A percentile compares a stretch with the other conserved stretches of the same genome.
These are phyloP conservation scores for Melanopsichium pennsylvanicum DNA, from an alignment of 1,284 basidiomycete species.

Conservation along the genomic window DNA sequence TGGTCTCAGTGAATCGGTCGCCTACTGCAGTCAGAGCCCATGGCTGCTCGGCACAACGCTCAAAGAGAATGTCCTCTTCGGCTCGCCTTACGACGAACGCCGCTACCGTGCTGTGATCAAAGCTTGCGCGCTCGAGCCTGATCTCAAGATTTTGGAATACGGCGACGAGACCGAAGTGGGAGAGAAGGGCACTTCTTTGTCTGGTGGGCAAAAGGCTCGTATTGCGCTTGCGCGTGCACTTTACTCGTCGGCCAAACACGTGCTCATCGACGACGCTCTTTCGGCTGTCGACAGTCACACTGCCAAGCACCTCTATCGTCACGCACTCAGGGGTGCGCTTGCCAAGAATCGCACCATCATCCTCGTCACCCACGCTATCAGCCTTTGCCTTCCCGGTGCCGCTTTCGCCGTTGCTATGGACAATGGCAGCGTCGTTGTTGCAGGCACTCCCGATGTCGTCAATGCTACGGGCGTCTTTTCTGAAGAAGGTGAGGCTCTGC, in stretches of 20 bases:
- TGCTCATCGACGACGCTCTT: constrained; percentile 89
- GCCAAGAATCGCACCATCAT: constrained; percentile 76
- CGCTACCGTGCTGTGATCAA: constrained; percentile 81
- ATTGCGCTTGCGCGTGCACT: constrained; percentile 78
- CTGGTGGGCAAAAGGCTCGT: constrained; percentile 93
- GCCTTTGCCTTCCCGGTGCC: constrained; percentile 76
- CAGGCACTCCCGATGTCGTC: constrained; percentile 72
- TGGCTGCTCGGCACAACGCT: constrained; percentile 93
- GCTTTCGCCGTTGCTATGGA: constrained; percentile 77
- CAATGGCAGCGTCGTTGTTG: constrained; percentile 76
- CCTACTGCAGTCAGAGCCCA: constrained; percentile 91
- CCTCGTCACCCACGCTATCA: constrained; percentile 86
- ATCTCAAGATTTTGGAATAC: constrained; percentile 90
- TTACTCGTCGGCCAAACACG: constrained; percentile 84
- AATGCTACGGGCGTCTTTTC: constrained; percentile 47
- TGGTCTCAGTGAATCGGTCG: constrained; percentile 77
- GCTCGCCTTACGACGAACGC: constrained; percentile 78
- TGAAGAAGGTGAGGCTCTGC: constrained; percentile 46
- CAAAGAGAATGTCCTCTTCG: constrained; percentile 92
- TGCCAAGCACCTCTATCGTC: constrained; percentile 76
- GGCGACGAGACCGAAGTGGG: constrained; percentile 92
- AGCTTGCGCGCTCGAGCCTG: constrained; percentile 80
- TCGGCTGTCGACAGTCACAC: constrained; percentile 90
- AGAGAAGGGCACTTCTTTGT: constrained; percentile 75
- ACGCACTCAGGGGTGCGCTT: constrained; percentile 74